phyloP scores from a whole-genome alignment of 78 protist genomes.

The Emiliania huxleyi region DNA sequence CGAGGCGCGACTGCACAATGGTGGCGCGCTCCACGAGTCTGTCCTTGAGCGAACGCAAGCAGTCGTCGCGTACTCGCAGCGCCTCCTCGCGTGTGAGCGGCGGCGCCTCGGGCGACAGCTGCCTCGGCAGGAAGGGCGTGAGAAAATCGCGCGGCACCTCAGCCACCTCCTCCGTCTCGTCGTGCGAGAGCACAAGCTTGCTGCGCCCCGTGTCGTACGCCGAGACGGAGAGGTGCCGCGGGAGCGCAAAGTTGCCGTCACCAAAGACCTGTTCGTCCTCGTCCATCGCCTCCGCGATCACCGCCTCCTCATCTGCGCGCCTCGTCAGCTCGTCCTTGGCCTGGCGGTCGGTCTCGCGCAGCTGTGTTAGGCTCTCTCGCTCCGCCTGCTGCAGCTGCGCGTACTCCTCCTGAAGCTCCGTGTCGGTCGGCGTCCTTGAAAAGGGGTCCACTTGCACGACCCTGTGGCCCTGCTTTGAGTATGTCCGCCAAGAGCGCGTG shows the following conservation, averaged over 20 bases:
- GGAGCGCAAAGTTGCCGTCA: background rate
- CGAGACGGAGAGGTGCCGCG: background rate
- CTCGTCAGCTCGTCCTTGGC: background rate
- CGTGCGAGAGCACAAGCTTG: background rate
- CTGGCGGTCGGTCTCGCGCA: background rate
- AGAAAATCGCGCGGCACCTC: slow-evolving; percentile 24
- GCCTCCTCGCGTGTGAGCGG: slow-evolving; percentile 33
- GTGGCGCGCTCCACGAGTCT: slow-evolving; percentile 56
- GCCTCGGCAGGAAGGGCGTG: slow-evolving; percentile 2
- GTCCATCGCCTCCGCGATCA: background rate
- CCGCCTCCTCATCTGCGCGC: slow-evolving; percentile 3
- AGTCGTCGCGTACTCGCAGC: background rate
- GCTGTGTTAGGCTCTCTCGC: background rate
- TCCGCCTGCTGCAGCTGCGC: background rate
- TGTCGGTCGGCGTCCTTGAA: slow-evolving; percentile 2
- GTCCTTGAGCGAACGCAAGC: slow-evolving; percentile 15
- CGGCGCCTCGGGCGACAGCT: background rate
- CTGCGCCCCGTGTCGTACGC: slow-evolving; percentile 41
- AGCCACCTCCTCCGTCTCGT: background rate
- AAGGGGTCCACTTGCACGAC: slow-evolving; percentile 12
- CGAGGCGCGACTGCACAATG: slow-evolving; percentile 60
- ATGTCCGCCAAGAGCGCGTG: background rate
- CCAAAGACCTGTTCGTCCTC: background rate
- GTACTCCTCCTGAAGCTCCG: slow-evolving; percentile 15
- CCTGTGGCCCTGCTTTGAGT: background rate